Conservation (phyloP, 2,329 filamentous ascomycete species). For the Chaetothyriales sp. region DNA sequence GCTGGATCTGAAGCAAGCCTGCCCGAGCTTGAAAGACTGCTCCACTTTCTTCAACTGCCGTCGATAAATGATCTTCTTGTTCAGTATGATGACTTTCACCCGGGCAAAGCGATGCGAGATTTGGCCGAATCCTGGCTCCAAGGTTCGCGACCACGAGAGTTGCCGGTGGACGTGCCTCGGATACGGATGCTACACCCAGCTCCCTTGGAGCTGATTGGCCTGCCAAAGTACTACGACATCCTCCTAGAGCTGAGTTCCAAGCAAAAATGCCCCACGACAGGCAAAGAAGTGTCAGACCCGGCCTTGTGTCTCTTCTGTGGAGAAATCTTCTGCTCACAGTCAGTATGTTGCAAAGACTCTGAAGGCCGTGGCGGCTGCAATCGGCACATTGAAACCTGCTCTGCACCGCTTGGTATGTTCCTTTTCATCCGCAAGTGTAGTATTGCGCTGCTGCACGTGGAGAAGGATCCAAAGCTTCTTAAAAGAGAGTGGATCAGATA, state of each 20-base stretch:
- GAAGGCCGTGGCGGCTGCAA: conserved; percentile 69
- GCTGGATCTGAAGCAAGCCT: conserved; percentile 49
- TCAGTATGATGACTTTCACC: conserved; percentile 34
- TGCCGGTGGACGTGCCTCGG: conserved; percentile 23
- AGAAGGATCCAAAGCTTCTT: conserved; percentile 9
- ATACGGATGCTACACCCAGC: conserved; percentile 61
- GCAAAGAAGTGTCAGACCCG: conserved; percentile 81
- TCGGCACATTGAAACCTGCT: conserved; percentile 61
- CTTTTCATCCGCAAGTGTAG: conserved; percentile 95
- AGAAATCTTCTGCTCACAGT: conserved; percentile 92
- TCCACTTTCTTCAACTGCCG: conserved; percentile 60
- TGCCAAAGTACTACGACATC: conserved; percentile 83
- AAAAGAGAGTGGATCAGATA: not conserved
- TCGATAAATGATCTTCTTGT: conserved; percentile 65
- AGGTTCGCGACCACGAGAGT: conserved; percentile 35
- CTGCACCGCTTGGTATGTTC: conserved; percentile 56
- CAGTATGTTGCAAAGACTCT: conserved; percentile 67
- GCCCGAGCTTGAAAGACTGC: conserved; percentile 71
- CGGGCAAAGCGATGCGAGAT: conserved; percentile 31
- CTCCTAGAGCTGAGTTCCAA: conserved; percentile 85
- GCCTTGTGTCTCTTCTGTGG: conserved; percentile 90
- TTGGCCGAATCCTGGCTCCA: conserved; percentile 60
- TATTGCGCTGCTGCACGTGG: conserved; percentile 64
- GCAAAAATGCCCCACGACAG: conserved; percentile 71
- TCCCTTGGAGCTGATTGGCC: conserved; percentile 84